Evolutionary conservation across 768 basidiomycete species (phyloP).

Genomic region (Tylopilus vinaceipallidus): DNA sequence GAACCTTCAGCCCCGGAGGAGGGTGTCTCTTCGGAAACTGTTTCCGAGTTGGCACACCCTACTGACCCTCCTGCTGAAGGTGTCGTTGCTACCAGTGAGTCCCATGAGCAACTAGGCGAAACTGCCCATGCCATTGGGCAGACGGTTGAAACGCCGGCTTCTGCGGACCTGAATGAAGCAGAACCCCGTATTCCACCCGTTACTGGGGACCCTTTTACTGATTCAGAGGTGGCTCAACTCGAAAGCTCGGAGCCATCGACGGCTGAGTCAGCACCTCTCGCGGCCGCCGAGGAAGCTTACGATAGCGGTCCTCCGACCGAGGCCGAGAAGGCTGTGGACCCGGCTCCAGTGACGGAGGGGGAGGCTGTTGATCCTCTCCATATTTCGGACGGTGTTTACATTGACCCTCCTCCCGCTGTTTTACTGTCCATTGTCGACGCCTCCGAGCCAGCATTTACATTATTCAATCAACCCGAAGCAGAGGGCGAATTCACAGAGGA

Average conservation of each 20-base stretch:
- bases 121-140: conserved; percentile 1
- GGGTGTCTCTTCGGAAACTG: conserved; percentile 5
- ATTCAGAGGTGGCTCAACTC: conserved; percentile 11
- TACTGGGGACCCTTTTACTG: conserved; percentile 3
- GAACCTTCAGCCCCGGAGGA: conserved; percentile 11
- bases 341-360: conserved; percentile 7
- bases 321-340: conserved; percentile 15
- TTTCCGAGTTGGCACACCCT: conserved; percentile 5
- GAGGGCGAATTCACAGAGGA: conserved; percentile 21
- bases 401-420: conserved; percentile 73
- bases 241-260: conserved; percentile 7
- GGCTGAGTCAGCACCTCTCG: conserved; percentile 10
- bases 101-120: conserved; percentile 14
- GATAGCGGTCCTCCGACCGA: background rate
- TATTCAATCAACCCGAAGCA: conserved; percentile 55
- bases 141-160: conserved; percentile 4
- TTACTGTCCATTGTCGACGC: conserved; percentile 45
- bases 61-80: conserved; percentile 6
- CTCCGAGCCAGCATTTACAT: conserved; percentile 40
- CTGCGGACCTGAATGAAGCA: conserved; percentile 2
- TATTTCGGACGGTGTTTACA: conserved; percentile 66
- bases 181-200: conserved; percentile 1
- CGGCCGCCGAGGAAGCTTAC: conserved; percentile 6
- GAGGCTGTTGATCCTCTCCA: conserved; percentile 47
- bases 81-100: conserved; percentile 19